These are phyloP conservation scores for Colletotrichum sp. DNA, from an alignment of 2,329 filamentous ascomycete genomes.

Conservation along the genomic window DNA sequence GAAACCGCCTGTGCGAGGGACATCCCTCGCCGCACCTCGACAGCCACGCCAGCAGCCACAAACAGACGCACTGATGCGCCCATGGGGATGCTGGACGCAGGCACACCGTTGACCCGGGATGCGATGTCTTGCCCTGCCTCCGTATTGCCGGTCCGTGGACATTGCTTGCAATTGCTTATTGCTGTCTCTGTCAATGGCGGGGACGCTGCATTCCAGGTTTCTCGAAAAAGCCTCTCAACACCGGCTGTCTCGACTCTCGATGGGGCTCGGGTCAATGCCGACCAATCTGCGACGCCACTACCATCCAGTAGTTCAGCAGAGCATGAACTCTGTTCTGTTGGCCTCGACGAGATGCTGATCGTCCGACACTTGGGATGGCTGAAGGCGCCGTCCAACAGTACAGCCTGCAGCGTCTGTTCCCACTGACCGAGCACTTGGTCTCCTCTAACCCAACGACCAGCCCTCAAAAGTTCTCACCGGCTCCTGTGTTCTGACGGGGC, in stretches of 20 bases:
- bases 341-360: background rate
- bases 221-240: background rate
- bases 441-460: background rate
- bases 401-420: slow-evolving; percentile 1
- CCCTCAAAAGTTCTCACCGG: background rate
- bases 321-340: slow-evolving; percentile 9
- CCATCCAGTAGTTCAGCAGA: background rate
- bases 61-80: slow-evolving; percentile 11
- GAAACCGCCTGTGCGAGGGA: slow-evolving; percentile 4
- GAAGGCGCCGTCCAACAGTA: background rate
- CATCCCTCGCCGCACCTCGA: background rate
- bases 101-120: background rate
- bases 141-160: background rate
- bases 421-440: background rate
- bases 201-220: background rate
- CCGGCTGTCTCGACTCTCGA: background rate
- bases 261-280: background rate
- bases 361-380: slow-evolving; percentile 15
- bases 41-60: slow-evolving; percentile 8
- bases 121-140: background rate
- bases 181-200: background rate
- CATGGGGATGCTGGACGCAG: background rate
- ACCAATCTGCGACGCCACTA: background rate
- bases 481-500: background rate
- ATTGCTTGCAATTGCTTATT: background rate